Base-by-base conservation (phyloP, 2,329 filamentous ascomycete genomes). In the Fusarium humuli region DNA sequence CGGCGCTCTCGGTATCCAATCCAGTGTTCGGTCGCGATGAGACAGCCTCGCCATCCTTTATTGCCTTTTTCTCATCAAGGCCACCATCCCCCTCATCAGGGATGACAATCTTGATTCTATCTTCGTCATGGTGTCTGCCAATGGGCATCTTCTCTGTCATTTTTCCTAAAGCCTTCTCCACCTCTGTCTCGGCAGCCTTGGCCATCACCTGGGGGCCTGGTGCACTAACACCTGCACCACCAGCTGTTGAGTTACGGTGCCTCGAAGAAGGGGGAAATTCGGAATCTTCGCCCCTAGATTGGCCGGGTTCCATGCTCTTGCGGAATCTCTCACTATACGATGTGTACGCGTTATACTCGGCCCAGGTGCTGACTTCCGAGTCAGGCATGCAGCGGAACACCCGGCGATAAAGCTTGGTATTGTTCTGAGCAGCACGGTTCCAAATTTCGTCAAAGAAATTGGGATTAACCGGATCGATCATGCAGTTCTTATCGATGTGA, bases 301-400 rank as follows among this genome's bases (percentile, higher is more conserved):
- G 55, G 34, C 59, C 93, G 79, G 82, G 82, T 49, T 85, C 84
- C 85, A 88, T 87, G 76, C 83, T 87, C 73, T 92, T 90, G 59
- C 88, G 87, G 83, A 99, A 98, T 47, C 90, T 88, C 71, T 92
- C 89, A 20, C 87, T 86, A 78, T 98, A 98, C 7, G 90, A 86
- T 57, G 88, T 86, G 76, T 92, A 97, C 71, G 97, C 92, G 69
- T 93, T 91, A 80, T 99, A 99, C 69, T 97, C 92, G 71, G 92
- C 90, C 96, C 96, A 99, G 45, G 92, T 95, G 69, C 90, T 91
- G 27, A 97, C 96, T 77, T 98, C 94, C 54, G 91, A 98, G 78
- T 99, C 96, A 2, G 96, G 96, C 92, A 97, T 97, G 80, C 94
- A 98, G 48, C 94, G 90, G 83, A 99, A 99, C 11, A 99, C 95